phyloP scores from a whole-genome alignment of 257 asterid genomes.

The Coffea eugenioides region DNA sequence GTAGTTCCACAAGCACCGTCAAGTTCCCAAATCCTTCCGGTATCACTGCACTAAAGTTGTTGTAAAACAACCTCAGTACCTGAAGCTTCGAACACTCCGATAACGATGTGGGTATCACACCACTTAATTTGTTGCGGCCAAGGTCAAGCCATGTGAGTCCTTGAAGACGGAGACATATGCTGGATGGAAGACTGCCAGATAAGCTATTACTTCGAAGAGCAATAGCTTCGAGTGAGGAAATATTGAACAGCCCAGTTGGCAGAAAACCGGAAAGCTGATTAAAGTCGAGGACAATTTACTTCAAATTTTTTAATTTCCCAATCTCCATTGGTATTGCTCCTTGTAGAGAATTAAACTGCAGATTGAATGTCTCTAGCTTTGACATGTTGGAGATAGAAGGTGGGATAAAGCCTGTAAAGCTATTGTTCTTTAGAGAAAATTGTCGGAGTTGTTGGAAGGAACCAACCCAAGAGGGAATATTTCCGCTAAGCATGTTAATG shows the following conservation, averaged over 20 bases:
- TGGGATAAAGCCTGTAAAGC: too few relatives aligned
- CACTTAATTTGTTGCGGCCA: not conserved
- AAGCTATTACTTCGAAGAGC: not conserved
- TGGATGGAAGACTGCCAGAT: slow-evolving; percentile 5
- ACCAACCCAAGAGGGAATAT: too few relatives aligned
- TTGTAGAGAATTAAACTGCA: not conserved
- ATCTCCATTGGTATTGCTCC: slow-evolving; percentile 9
- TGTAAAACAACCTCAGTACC: not conserved
- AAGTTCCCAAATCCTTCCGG: slow-evolving; percentile 1
- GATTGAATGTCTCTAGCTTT: not conserved
- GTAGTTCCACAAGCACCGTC: too few relatives aligned
- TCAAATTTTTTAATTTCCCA: slow-evolving; percentile 1
- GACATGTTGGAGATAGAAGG: too few relatives aligned
- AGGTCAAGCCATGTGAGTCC: not conserved
- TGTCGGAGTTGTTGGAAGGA: too few relatives aligned
- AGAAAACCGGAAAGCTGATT: slow-evolving; percentile 7
- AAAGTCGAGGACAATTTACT: not conserved
- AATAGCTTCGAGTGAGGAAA: not conserved
- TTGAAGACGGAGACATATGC: not conserved
- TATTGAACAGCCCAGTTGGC: not conserved
- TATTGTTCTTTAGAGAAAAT: too few relatives aligned
- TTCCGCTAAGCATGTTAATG: too few relatives aligned
- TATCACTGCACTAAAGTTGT: not conserved
- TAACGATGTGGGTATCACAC: not conserved
- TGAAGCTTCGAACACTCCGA: not conserved